Conservation (phyloP, 2,329 filamentous ascomycete genomes). For the Aspergillus flavus region DNA sequence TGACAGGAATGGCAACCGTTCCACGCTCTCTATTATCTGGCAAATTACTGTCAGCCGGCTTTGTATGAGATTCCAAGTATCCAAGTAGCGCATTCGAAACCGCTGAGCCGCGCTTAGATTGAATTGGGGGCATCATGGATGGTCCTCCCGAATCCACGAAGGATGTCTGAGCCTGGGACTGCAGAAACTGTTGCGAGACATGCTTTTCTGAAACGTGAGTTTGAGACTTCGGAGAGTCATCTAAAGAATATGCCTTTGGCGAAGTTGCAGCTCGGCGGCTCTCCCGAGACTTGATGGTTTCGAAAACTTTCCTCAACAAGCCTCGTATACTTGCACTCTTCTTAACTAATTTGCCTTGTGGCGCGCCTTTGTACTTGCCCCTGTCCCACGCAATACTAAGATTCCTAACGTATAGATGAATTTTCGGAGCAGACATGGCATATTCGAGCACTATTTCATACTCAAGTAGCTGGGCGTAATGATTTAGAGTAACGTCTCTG, state of each 20-base stretch:
- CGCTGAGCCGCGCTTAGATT: neutral
- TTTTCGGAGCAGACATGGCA: conserved; percentile 22
- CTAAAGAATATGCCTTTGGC: conserved; percentile 3
- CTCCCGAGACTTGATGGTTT: conserved; percentile 13
- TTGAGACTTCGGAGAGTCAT: conserved; percentile 18
- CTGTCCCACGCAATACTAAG: conserved; percentile 29
- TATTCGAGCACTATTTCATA: conserved; percentile 41
- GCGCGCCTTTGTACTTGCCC: conserved; percentile 16
- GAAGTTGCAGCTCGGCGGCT: neutral
- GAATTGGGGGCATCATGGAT: neutral
- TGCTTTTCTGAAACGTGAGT: conserved; percentile 8
- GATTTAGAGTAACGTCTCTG: conserved; percentile 28
- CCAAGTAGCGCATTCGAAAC: conserved; percentile 11
- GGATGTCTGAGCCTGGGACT: conserved; percentile 28
- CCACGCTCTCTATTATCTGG: neutral
- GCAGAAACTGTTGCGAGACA: conserved; percentile 22
- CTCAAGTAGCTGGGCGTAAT: conserved; percentile 33
- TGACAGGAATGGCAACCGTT: neutral
- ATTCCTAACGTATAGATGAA: conserved; percentile 29
- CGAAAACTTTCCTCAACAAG: conserved; percentile 20
- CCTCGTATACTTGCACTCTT: conserved; percentile 20
- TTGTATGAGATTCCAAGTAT: conserved; percentile 3
- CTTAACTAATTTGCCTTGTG: conserved; percentile 22
- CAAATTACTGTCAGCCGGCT: neutral
- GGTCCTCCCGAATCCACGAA: conserved; percentile 1